A percentile compares a stretch with the other conserved stretches of the same genome.
Conservation (phyloP, 1,284 basidiomycete genomes). For the Coniferiporia sulphurascens region DNA sequence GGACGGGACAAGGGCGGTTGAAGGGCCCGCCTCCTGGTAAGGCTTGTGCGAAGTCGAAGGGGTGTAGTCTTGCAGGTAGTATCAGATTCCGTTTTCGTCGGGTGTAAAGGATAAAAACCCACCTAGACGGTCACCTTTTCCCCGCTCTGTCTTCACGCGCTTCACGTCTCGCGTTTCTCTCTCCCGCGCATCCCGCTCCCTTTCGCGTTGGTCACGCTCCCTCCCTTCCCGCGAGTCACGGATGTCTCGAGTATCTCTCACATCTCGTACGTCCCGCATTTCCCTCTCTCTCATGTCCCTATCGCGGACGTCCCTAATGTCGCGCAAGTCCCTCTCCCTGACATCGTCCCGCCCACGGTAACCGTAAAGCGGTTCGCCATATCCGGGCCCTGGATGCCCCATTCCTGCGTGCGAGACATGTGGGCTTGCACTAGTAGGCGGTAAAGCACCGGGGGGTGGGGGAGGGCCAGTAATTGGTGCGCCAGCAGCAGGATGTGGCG, state of each 20-base stretch:
- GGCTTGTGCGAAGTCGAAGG: constrained; percentile 8
- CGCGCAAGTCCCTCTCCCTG: constrained; percentile 12
- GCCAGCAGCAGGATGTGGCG: constrained; percentile 18
- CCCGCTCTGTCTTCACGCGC: constrained; percentile 36
- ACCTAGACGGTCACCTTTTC: constrained; percentile 37
- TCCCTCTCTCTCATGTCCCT: constrained; percentile 23
- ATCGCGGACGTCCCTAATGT: constrained; percentile 18
- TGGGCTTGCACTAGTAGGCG: constrained; percentile 22
- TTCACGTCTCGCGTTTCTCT: constrained; percentile 22
- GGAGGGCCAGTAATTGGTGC: constrained; percentile 24
- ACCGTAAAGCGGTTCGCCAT: constrained; percentile 21
- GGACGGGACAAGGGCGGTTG: constrained; percentile 22
- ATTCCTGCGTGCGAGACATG: constrained; percentile 11
- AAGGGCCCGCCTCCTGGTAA: constrained; percentile 15
- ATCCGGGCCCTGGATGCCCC: constrained; percentile 15
- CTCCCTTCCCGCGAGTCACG: constrained; percentile 3
- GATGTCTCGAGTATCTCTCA: neutral
- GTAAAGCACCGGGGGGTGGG: constrained; percentile 21
- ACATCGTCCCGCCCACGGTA: constrained; percentile 24
- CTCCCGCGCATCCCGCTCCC: constrained; percentile 3
- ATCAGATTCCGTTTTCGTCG: neutral
- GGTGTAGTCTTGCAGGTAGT: constrained; percentile 6
- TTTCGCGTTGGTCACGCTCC: constrained; percentile 7
- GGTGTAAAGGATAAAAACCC: neutral
- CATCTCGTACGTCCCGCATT: neutral